Evolutionary conservation across 768 basidiomycete genomes (phyloP).

Genomic region (Mycena haematopus): DNA sequence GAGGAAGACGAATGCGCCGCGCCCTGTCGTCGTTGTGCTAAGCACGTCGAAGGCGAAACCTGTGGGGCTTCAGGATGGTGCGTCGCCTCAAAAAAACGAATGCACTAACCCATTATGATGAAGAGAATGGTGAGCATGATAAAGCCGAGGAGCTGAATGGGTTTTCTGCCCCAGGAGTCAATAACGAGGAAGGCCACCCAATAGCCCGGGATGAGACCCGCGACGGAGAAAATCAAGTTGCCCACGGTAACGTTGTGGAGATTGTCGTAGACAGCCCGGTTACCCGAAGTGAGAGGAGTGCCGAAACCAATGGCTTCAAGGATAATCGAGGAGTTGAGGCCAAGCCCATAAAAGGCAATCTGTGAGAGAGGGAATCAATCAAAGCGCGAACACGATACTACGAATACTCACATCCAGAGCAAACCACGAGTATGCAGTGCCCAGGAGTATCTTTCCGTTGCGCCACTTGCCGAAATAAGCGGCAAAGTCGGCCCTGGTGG

Average conservation of each 20-base stretch:
- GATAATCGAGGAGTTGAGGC: slow-evolving; percentile 82
- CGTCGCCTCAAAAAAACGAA: slow-evolving; percentile 30
- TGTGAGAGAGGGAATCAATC: slow-evolving; percentile 32
- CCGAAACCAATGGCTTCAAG: slow-evolving; percentile 81
- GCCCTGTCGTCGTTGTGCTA: slow-evolving; percentile 46
- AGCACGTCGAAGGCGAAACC: slow-evolving; percentile 73
- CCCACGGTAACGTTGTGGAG: slow-evolving; percentile 73
- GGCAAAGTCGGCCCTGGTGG: slow-evolving; percentile 70
- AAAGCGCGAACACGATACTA: not conserved
- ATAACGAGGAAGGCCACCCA: slow-evolving; percentile 70
- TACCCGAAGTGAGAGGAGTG: slow-evolving; percentile 41
- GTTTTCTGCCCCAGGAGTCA: slow-evolving; percentile 82
- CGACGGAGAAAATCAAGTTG: slow-evolving; percentile 77
- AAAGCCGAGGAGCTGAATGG: slow-evolving; percentile 85
- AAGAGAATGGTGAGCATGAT: slow-evolving; percentile 68
- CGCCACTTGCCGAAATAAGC: slow-evolving; percentile 73
- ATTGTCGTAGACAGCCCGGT: slow-evolving; percentile 56
- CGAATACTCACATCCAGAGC: slow-evolving; percentile 71
- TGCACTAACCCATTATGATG: slow-evolving; percentile 68
- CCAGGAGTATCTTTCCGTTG: slow-evolving; percentile 82
- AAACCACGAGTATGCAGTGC: slow-evolving; percentile 86
- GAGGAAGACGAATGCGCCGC: slow-evolving; percentile 76
- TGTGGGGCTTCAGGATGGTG: slow-evolving; percentile 33
- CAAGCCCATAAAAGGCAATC: slow-evolving; percentile 90
- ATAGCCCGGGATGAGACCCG: slow-evolving; percentile 86